Conservation (phyloP, 1,284 basidiomycete genomes). For the Moesziomyces sp. region DNA sequence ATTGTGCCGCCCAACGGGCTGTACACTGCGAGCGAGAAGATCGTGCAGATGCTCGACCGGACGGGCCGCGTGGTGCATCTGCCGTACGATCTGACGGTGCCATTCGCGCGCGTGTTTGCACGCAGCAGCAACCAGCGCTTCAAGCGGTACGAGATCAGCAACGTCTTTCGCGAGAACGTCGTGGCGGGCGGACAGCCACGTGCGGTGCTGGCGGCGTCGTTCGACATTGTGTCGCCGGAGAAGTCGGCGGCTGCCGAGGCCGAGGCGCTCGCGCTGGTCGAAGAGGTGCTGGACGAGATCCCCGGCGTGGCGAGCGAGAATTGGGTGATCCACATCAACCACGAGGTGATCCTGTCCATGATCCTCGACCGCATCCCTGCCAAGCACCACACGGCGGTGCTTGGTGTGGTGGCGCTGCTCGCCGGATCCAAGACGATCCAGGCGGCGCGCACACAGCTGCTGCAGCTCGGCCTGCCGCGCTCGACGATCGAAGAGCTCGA, state of each 20-base stretch:
- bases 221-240: constrained; percentile 67
- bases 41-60: constrained; percentile 82
- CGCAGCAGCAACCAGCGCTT: constrained; percentile 79
- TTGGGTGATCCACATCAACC: constrained; percentile 65
- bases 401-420: constrained; percentile 45
- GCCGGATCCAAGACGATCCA: constrained; percentile 42
- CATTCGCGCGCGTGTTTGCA: constrained; percentile 86
- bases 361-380: constrained; percentile 61
- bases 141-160: constrained; percentile 84
- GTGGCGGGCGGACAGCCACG: constrained; percentile 68
- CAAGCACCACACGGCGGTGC: constrained; percentile 55
- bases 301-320: constrained; percentile 59
- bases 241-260: constrained; percentile 65
- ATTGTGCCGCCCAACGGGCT: constrained; percentile 77
- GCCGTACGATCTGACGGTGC: constrained; percentile 72
- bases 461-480: constrained; percentile 52
- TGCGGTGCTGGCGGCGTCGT: constrained; percentile 64
- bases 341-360: constrained; percentile 54
- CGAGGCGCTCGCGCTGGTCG: constrained; percentile 61
- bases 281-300: constrained; percentile 63
- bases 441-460: constrained; percentile 52
- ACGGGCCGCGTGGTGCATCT: constrained; percentile 67
- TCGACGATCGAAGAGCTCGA: constrained; percentile 66
- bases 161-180: constrained; percentile 66
- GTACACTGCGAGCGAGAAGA: constrained; percentile 84